Base-by-base conservation (phyloP, 2,329 filamentous ascomycete genomes). In the Harringtonia aguacate region DNA sequence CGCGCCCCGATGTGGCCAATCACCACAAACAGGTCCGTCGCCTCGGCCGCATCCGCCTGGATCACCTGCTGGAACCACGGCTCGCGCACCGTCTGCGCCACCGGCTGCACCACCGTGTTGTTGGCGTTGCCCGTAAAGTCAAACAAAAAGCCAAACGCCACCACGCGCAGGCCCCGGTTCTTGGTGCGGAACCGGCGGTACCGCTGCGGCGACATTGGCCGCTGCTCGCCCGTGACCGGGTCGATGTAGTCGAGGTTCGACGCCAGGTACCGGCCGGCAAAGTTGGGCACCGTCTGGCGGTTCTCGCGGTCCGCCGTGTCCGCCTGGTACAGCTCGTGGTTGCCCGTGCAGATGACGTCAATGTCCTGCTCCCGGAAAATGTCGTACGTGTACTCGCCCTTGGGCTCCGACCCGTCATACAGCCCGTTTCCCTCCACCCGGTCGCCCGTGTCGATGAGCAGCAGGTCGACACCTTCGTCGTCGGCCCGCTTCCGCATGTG, bases 361-460 rank as follows among this genome's bases (percentile, higher is more conserved):
- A 95, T 79, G 36, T 79, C 64, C 58, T 95, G 87, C 57, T 94
- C 71, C 48, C 79, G 81, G 58, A 92, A 79, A 44, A 97, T 92
- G 50, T 90, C 84, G 58, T 87, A 90, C 1, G 86, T 87, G 60
- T 88, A 95, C 56, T 81, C 73, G 20, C 92, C 92, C 58, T 94
- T 94, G 9, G 92, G 92, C 24, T 74, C 70, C 0, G 88, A 95
- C 6, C 81, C 84, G 59, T 97, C 92, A 63, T 95, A 97, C 4
- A 98, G 75, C 1, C 90, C 92, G 58, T 95, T 97, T 30, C 90
- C 81, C 62, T 97, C 92, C 54, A 95, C 77, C 8, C 90, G 77
- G 58, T 97, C 92, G 48, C 92, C 92, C 1, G 89, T 95, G 60
- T 98, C 92, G 50, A 98, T 70, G n/a, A 98, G 69, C n/a, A 98